Base-by-base conservation (phyloP, 768 basidiomycete species). In the Lactifluus subvellereus region DNA sequence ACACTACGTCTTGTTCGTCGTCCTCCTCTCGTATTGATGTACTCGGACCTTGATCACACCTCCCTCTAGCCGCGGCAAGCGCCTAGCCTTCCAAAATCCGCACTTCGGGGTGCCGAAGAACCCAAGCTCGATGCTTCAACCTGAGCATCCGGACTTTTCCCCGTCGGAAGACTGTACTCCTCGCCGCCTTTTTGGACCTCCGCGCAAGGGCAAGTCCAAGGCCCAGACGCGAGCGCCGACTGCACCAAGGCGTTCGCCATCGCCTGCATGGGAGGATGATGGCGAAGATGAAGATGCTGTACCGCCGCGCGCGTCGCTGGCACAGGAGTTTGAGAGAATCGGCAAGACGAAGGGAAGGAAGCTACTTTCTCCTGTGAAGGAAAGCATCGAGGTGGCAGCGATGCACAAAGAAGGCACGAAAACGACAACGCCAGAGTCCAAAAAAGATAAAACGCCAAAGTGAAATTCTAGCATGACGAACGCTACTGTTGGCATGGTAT, bases 121-220 rank as follows among this genome's bases (percentile, higher is more conserved):
- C 30, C 16, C 67, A 33, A 65, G 65, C 22, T 57, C 67, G 27
- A 45, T 10, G 50, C 67, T 68, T 30, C 54, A 59, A 7, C 55
- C 58, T 2, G 61, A 62, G 10, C 67, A 68, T 32, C 67, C 67
- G 14, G 67, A 68, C 40, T 68, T 66, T 42, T 66, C 66, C 27
- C 67, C 67, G 4, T 56, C 61, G 5, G 67, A 68, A 43, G 59
- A 66, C 45, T 68, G 67, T 33, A 66, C 65, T 4, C 67, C 67
- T 6, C 65, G 67, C 9, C 54, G 61, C 20, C 61, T 68, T 35
- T 68, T 68, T 38, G 61, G 48, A n/a, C 47, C 62, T 30, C 33
- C 48, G 10, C 52, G 27, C 42, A 65, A 45, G 27, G 49, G 27
- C 42, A 65, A 45, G 27, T 43, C 54, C 7, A 38, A 47, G 14